Conservation (phyloP, 768 basidiomycete species). For the Strobilomyces dryophilus region DNA sequence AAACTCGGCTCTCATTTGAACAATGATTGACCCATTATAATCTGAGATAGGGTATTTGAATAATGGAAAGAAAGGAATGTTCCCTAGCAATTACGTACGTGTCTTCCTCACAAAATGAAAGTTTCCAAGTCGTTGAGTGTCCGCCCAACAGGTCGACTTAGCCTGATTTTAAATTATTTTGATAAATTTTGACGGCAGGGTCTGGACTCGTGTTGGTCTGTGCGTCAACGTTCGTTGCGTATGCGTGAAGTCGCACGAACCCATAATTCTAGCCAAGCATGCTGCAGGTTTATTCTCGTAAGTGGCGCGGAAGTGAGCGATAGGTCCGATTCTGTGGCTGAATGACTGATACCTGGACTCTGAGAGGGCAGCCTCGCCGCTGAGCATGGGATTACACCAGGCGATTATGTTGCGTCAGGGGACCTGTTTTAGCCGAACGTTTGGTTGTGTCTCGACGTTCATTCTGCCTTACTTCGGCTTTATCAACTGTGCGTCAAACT, state of each 20-base stretch:
- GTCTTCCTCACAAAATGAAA: conserved; percentile 5
- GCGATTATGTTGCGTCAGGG: conserved; percentile 26
- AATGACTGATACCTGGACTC: conserved; percentile 3
- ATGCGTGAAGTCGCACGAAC: conserved; percentile 18
- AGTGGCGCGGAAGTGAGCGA: conserved; percentile 30
- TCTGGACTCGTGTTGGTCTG: conserved; percentile 8
- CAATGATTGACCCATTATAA: conserved; percentile 23
- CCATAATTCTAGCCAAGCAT: conserved; percentile 17
- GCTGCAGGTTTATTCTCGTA: conserved; percentile 23
- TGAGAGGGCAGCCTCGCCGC: conserved; percentile 13
- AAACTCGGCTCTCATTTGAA: conserved; percentile 16
- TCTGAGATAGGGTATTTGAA: conserved; percentile 50
- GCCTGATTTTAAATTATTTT: conserved; percentile 27
- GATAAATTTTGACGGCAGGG: background rate
- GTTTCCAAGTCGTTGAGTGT: conserved; percentile 21
- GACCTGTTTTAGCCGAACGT: conserved; percentile 13
- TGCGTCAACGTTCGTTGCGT: conserved; percentile 20
- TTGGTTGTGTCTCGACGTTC: conserved; percentile 2
- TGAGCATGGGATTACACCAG: conserved; percentile 12
- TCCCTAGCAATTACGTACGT: conserved; percentile 87
- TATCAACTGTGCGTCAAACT: background rate
- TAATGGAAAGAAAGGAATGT: conserved; percentile 68
- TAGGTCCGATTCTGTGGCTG: conserved; percentile 18
- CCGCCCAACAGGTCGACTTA: conserved; percentile 44
- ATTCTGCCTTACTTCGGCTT: conserved; percentile 1